These are phyloP conservation scores for Neckera pumila DNA, from an alignment of 225 moss, liverwort and hornwort genomes.

Conservation along the genomic window DNA sequence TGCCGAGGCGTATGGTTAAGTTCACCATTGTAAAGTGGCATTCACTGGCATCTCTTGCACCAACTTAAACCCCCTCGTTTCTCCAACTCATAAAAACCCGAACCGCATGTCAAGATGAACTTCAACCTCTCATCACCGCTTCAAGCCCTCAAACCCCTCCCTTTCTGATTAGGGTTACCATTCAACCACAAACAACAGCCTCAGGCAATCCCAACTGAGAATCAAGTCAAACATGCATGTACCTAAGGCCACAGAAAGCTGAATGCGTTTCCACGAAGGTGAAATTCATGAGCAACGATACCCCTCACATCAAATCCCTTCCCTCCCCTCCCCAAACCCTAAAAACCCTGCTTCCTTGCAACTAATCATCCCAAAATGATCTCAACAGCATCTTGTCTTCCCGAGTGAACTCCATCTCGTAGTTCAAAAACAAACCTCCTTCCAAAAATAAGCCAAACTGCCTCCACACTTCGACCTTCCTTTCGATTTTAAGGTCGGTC, in stretches of 20 bases:
- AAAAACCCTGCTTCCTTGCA: constrained; percentile 1
- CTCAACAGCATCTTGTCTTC: background rate
- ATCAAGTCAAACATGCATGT: constrained; percentile 5
- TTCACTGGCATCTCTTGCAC: constrained; percentile 11
- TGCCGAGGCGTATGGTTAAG: constrained; percentile 84
- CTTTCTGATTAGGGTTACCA: constrained; percentile 5
- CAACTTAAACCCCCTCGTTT: background rate
- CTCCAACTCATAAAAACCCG: background rate
- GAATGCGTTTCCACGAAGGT: background rate
- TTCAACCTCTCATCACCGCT: background rate
- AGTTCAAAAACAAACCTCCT: background rate
- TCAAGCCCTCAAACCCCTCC: background rate
- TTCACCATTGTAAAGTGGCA: constrained; percentile 61
- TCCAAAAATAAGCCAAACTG: background rate
- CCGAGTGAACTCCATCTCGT: background rate
- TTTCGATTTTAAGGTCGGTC: background rate
- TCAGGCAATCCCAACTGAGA: background rate
- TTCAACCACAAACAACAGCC: background rate
- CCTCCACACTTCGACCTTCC: background rate
- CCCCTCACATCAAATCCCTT: background rate
- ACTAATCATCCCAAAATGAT: background rate
- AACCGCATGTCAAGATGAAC: background rate
- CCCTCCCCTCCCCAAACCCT: background rate
- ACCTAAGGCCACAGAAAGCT: background rate
- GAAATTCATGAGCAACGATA: background rate